Evolutionary conservation across 1,139 yeast species (phyloP), one percentile per base, ranked within the genome.

Genomic region (Hansenula lynferdii): DNA sequence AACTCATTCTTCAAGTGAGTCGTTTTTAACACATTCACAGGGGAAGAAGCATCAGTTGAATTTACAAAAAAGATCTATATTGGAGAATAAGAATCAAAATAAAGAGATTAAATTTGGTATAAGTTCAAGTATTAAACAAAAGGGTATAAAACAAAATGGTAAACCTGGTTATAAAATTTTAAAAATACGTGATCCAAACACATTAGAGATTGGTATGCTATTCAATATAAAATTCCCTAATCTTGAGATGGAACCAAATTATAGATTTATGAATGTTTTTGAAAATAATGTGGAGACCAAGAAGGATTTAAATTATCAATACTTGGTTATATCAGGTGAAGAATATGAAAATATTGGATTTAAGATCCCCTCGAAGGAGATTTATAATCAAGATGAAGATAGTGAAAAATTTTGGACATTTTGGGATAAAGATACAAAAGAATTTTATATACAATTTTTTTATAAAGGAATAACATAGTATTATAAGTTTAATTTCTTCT

Each of bases 271-370:
- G 90, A 76, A 85, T 30, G 73, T 79, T 36, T 84, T 71, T 53
- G 95, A 86, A 55, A 81, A 84, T 40, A 64, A 72, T 15, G 60
- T 70, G 2, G 81, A 67, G 23, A 42, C 59, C 10, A 55, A 64
- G 4, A 63, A 64, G 8, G 69, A 71, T 43, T 65, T 70, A 37
- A 51, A 61, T 40, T 61, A 61, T 58, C 95, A 84, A 57, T 86
- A 81, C 53, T 54, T 87, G 46, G 75, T 86, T n/a, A 60, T 86
- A 0, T 77, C 86, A 20, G 94, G 85, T 0, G 95, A 85, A 54
- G 96, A 96, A 1, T 87, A 85, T 57, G 92, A 85, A 42, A 84
- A 81, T 39, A 67, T 85, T 14, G 83, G 80, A 3, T 67, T 87
- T 46, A 79, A 84, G 39, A 67, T 87, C 6, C 92, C 92, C 3